phyloP scores from a whole-genome alignment of 2,329 filamentous ascomycete species.

The Lasiodiplodia hormozganensis region DNA sequence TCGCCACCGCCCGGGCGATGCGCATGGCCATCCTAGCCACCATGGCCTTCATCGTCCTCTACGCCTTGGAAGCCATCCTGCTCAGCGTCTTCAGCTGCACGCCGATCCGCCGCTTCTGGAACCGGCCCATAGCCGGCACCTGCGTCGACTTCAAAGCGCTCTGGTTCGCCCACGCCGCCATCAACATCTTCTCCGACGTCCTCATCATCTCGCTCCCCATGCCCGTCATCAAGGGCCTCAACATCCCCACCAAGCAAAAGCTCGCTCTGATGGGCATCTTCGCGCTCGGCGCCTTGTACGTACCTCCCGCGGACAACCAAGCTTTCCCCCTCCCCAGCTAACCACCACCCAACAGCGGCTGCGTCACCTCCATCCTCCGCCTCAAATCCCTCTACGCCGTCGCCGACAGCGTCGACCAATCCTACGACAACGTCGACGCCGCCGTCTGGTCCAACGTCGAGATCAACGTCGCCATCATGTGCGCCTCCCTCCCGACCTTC shows the following conservation, averaged over 20 bases:
- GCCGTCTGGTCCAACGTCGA: constrained; percentile 41
- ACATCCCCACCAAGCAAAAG: constrained; percentile 40
- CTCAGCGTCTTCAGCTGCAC: constrained; percentile 38
- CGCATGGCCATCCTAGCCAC: constrained; percentile 36
- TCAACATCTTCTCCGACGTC: constrained; percentile 45
- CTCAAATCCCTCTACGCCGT: constrained; percentile 39
- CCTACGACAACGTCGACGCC: constrained; percentile 43
- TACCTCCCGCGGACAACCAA: neutral
- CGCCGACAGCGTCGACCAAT: constrained; percentile 40
- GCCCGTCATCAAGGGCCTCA: constrained; percentile 40
- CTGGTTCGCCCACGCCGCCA: constrained; percentile 41
- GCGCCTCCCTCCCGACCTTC: constrained; percentile 40
- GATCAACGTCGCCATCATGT: constrained; percentile 42
- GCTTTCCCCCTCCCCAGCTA: neutral
- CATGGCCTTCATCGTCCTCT: constrained; percentile 38
- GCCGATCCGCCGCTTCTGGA: constrained; percentile 41
- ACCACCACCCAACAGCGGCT: constrained; percentile 35
- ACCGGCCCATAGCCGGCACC: neutral
- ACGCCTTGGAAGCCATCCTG: constrained; percentile 39
- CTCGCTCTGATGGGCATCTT: constrained; percentile 43
- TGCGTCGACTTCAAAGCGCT: constrained; percentile 38
- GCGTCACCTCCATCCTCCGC: constrained; percentile 42
- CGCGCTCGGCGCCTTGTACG: constrained; percentile 41
- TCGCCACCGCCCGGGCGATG: constrained; percentile 36
- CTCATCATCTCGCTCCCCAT: constrained; percentile 43